These are phyloP conservation scores for Penicillium sp. DNA, from an alignment of 2,329 filamentous ascomycete genomes.

Conservation along the genomic window DNA sequence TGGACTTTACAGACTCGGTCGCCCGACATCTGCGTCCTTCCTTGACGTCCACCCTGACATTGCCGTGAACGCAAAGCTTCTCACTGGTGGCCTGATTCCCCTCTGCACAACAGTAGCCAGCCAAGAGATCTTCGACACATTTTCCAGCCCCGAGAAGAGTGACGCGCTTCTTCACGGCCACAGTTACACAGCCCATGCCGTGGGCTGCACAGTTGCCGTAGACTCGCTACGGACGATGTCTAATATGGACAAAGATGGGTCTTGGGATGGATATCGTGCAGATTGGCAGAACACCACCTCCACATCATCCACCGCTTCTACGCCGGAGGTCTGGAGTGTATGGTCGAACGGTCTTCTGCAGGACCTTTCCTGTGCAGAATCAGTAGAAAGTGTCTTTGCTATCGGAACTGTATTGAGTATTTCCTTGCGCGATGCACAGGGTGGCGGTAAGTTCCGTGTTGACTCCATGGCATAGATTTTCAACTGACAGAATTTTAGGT, in stretches of 20 bases:
- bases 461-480: neutral
- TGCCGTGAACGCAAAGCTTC: slow-evolving; percentile 76
- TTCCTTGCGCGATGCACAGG: slow-evolving; percentile 50
- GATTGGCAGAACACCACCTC: slow-evolving; percentile 44
- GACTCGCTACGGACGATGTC: slow-evolving; percentile 62
- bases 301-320: neutral
- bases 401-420: slow-evolving; percentile 75
- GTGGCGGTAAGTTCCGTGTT: slow-evolving; percentile 40
- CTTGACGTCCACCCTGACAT: slow-evolving; percentile 70
- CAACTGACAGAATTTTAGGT: slow-evolving; percentile 35
- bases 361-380: slow-evolving; percentile 55
- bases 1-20: slow-evolving; percentile 76
- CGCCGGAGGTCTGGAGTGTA: slow-evolving; percentile 60
- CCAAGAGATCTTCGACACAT: slow-evolving; percentile 69
- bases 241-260: slow-evolving; percentile 55
- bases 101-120: slow-evolving; percentile 75
- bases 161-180: slow-evolving; percentile 81
- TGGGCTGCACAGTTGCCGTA: slow-evolving; percentile 77
- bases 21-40: slow-evolving; percentile 68
- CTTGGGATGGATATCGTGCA: slow-evolving; percentile 58
- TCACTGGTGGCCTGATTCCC: slow-evolving; percentile 77
- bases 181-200: slow-evolving; percentile 80
- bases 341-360: slow-evolving; percentile 65
- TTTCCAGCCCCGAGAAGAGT: slow-evolving; percentile 69
- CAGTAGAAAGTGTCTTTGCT: slow-evolving; percentile 67